phyloP scores from a whole-genome alignment of 169 alveolate genomes.

The Babesia bigemina region DNA sequence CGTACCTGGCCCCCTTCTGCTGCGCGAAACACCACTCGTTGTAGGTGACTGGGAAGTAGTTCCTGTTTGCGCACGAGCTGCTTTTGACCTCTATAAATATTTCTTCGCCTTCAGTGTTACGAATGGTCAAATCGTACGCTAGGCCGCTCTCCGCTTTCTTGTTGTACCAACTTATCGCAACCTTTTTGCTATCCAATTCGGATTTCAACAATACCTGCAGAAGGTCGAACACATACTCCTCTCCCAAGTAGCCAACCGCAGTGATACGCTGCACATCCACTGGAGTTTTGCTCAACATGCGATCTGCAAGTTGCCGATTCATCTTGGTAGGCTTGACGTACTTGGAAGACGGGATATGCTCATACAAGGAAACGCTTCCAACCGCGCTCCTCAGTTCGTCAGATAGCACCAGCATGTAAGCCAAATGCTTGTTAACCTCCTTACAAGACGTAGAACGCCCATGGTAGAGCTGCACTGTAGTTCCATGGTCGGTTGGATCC shows the following conservation, averaged over 20 bases:
- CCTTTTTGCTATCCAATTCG: not conserved
- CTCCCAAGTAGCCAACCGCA: constrained; percentile 37
- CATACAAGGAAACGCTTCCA: constrained; percentile 5
- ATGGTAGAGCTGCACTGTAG: not conserved
- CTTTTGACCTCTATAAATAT: constrained; percentile 50
- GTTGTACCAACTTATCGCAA: constrained; percentile 32
- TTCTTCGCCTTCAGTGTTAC: constrained; percentile 8
- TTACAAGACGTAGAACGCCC: not conserved
- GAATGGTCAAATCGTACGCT: constrained; percentile 33
- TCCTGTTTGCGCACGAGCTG: constrained; percentile 4
- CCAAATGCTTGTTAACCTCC: not conserved
- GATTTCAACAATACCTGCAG: constrained; percentile 7
- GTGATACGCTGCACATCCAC: not conserved
- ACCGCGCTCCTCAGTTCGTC: not conserved
- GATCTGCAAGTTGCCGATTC: not conserved
- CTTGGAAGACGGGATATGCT: constrained; percentile 10
- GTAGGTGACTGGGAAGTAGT: constrained; percentile 32
- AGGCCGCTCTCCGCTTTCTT: constrained; percentile 37
- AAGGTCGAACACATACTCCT: constrained; percentile 31
- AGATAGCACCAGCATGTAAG: constrained; percentile 14
- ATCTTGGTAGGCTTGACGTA: not conserved
- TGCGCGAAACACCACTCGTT: constrained; percentile 61
- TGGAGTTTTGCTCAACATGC: not conserved
- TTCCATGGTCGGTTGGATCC: not conserved
- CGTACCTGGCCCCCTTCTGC: constrained; percentile 26